Percentiles rank a stretch among this genome's conserved stretches.
phyloP scores from a whole-genome alignment of 1,284 basidiomycete species.

The Naganishia sp. region DNA sequence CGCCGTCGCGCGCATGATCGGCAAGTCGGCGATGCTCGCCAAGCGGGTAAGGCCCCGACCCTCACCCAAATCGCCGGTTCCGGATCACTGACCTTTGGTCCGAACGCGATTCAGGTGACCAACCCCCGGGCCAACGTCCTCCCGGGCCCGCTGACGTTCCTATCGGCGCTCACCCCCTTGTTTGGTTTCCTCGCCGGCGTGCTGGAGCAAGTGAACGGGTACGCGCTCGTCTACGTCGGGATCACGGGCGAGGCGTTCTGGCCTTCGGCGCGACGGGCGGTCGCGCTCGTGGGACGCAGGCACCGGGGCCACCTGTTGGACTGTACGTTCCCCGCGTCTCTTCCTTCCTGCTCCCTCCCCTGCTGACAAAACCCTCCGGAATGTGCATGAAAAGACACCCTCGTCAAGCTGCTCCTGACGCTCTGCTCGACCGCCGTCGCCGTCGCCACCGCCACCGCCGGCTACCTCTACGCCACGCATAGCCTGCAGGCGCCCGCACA shows the following conservation, averaged over 20 bases:
- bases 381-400: slow-evolving; percentile 53
- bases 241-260: slow-evolving; percentile 83
- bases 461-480: slow-evolving; percentile 86
- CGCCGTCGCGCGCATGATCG: slow-evolving; percentile 61
- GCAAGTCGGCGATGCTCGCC: slow-evolving; percentile 45
- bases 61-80: slow-evolving; percentile 31
- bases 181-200: slow-evolving; percentile 60
- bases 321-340: slow-evolving; percentile 41
- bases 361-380: slow-evolving; percentile 3
- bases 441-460: slow-evolving; percentile 75
- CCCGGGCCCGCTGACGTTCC: slow-evolving; percentile 50
- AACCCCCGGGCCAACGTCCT: slow-evolving; percentile 44
- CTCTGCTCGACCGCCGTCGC: slow-evolving; percentile 74
- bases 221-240: slow-evolving; percentile 80
- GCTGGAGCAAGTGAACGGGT: slow-evolving; percentile 73
- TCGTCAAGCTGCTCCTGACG: slow-evolving; percentile 64
- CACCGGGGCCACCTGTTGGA: slow-evolving; percentile 49
- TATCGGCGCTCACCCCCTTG: slow-evolving; percentile 55
- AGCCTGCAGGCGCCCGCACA: slow-evolving; percentile 72
- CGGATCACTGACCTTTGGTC: not conserved
- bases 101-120: slow-evolving; percentile 35
- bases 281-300: slow-evolving; percentile 52
- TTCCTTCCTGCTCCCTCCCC: slow-evolving; percentile 2
- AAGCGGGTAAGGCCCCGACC: slow-evolving; percentile 18
- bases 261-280: slow-evolving; percentile 69